Evolutionary conservation across 108 stramenopile genomes (phyloP).

Genomic region (Pseudonitzschia multiseries): DNA sequence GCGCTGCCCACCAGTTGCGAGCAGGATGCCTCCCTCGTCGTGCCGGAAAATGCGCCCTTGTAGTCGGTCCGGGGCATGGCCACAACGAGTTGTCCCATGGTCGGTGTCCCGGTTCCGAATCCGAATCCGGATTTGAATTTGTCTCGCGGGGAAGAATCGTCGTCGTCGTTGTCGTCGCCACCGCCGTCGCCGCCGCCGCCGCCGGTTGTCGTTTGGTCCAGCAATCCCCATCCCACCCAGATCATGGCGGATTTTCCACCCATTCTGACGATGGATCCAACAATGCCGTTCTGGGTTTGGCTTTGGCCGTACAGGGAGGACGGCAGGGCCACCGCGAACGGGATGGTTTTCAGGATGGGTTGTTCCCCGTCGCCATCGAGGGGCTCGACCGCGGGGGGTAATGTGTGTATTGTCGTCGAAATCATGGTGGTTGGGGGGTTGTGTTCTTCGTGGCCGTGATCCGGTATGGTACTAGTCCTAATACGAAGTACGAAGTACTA

Average conservation of each 20-base stretch:
- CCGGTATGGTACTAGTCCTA: too few species aligned
- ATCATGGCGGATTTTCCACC: conserved; percentile 61
- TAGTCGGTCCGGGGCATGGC: conserved; percentile 64
- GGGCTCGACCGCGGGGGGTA: background rate
- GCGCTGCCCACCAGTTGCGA: conserved; percentile 71
- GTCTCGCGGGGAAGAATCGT: too few species aligned
- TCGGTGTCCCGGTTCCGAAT: conserved; percentile 39
- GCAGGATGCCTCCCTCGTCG: conserved; percentile 34
- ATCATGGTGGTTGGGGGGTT: background rate
- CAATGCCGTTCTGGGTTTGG: conserved; percentile 39
- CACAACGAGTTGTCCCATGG: conserved; percentile 64
- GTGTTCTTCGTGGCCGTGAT: too few species aligned
- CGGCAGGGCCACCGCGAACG: background rate
- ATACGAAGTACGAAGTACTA: too few species aligned
- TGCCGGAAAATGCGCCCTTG: conserved; percentile 37
- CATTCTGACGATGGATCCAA: conserved; percentile 61
- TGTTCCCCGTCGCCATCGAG: background rate
- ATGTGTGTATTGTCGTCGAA: background rate
- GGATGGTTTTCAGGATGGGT: background rate
- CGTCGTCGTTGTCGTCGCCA: too few species aligned
- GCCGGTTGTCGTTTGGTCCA: too few species aligned
- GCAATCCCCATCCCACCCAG: conserved; percentile 71
- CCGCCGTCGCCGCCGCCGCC: too few species aligned
- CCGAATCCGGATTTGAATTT: background rate
- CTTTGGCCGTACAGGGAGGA: too few species aligned